Evolutionary conservation across 2,329 filamentous ascomycete genomes (phyloP), one percentile per base, ranked within the genome.

Genomic region (Tolypocladium cylindrosporum): DNA sequence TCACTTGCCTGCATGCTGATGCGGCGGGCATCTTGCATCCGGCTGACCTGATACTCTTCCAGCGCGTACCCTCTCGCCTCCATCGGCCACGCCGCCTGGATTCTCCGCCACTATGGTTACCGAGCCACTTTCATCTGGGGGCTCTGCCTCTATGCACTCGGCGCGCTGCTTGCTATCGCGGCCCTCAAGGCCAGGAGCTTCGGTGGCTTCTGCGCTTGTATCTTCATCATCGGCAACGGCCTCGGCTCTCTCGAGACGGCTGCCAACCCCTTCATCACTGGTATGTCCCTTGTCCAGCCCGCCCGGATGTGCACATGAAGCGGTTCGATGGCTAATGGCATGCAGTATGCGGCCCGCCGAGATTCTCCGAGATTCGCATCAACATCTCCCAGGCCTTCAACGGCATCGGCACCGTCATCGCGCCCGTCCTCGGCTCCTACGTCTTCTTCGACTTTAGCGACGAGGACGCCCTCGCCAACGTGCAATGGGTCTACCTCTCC

Each of bases 371-470:
- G 66, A 73, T 91, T 61, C 84, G 89, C 62, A 84, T 92, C 74
- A 89, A 91, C 72, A 75, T 91, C 56, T 86, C 88, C 1, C 88
- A 92, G 70, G 86, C 87, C 57, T 87, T 91, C 73, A 89, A 91
- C 66, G 89, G 86, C 57, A 83, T 91, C 54, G 88, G 88, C 41
- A 87, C 86, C 10, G 85, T 91, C 54, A 65, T 91, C 43, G 87
- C 87, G 0, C 88, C 89, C 1, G 82, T 90, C 0, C 76, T 91
- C 10, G 89, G 86, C 50, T 87, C 85, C 1, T 86, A 86, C 60
- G 86, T 88, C 58, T 88, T 91, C 72, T 91, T 91, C 74, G 81
- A 79, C 58, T 80, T 83, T 54, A 77, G 79, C 58, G 79, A 82
- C 56, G 75, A 80, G 11, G 70, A 72, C 3, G 82, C 83, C 1